Evolutionary conservation across 768 basidiomycete genomes (phyloP), one percentile per base, ranked within the genome.

Genomic region (Chalciporus sphaerocephalus): DNA sequence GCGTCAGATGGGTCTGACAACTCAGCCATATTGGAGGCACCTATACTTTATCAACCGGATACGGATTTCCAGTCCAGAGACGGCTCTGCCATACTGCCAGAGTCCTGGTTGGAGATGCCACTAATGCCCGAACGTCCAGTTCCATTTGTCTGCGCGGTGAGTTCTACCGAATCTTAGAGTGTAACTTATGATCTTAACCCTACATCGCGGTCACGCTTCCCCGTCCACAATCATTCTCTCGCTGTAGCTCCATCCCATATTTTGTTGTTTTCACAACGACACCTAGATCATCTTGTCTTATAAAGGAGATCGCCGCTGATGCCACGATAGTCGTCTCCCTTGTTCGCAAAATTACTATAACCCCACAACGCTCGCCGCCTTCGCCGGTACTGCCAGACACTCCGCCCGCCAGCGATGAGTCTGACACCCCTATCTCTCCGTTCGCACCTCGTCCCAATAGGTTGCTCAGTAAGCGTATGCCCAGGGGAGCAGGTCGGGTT

Each of bases 231-330:
- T 75, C 74, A 4, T 86, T 85, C 65, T 71, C 78, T 53, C 83
- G 85, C 22, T 61, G 73, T 20, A 73, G 73, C 15, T 75, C 74
- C n/a, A 75, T 88, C 49, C 78, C 85, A 11, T 87, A 80, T 56
- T 87, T 80, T 55, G 82, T 85, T 41, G 81, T 87, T 22, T 87
- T 87, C 64, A 77, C 78, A 9, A 86, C 86, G 23, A 76, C 65
- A 7, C 77, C 81, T 15, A 71, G 79, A 32, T 82, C 79, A 15
- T 62, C 70, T 2, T 52, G 64, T 10, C 65, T 87, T 24, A 74
- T 80, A 8, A 74, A 73, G 47, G 84, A 87, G 56, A 84, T 87
- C 27, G 79, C 83, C 7, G 57, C 81, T 4, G 85, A 87, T 58
- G 81, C 86, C 6, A 84, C 83, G 11, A 79, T 86, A 24, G 76